Evolutionary conservation across 495 filamentous ascomycete species (phyloP), one percentile per base, ranked within the genome.

Genomic region (Talaromyces borbonicus): DNA sequence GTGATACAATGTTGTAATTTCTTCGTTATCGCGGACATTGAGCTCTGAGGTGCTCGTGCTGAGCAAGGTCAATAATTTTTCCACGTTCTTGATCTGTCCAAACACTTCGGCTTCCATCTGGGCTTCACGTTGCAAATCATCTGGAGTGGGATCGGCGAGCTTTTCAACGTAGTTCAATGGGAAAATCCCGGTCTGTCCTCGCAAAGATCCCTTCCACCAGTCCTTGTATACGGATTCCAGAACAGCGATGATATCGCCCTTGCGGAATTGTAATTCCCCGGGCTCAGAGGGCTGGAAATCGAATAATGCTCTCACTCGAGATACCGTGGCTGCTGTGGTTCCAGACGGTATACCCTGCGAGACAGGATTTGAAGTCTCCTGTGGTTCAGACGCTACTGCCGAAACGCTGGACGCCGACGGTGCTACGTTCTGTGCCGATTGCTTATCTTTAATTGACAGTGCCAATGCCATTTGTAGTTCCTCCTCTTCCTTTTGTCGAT

Each of bases 111-210:
- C 81, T 61, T 98, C 92, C 86, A 95, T 97, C 53, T 94, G 87
- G 24, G 92, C 90, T 65, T 97, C 93, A 45, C 86, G 79, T 64
- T 95, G 89, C 53, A 98, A 65, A 67, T 98, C 93, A 42, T 98
- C 90, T 30, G 81, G 80, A 11, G 92, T 97, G 2, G 92, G 92
- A 53, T 98, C 92, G 27, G 89, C 77, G 42, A 98, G 71, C 63
- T 98, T 98, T 64, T 98, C 92, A 16, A 98, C 93, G 62, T 98
- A 98, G 64, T 98, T 98, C 43, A 98, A 75, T 20, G 92, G 92
- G 64, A 98, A 98, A 52, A 98, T 98, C 49, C 92, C 92, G 12
- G 87, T 96, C 59, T 96, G 87, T 4, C 92, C 92, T 60, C 86
- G 78, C 50, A 97, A 64, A 35, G 88, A 93, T 3, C 92, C 92